phyloP scores from a whole-genome alignment of 139 green algal genomes.

The Chloropicon primus region DNA sequence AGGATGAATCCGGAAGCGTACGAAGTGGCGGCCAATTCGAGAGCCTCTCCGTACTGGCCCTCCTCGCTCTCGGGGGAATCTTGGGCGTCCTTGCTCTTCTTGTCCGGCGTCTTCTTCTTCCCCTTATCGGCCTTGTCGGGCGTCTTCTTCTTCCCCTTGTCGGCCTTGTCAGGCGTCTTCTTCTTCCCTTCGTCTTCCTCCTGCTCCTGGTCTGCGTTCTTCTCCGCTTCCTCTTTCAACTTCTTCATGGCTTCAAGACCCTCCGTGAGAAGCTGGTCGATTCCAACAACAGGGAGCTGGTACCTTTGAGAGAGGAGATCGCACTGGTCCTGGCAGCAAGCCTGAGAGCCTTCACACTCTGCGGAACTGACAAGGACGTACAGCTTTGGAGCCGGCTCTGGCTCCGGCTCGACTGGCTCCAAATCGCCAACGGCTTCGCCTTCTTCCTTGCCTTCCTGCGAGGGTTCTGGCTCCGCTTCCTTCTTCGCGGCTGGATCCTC shows the following conservation, averaged over 20 bases:
- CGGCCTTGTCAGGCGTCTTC: not conserved
- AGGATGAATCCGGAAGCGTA: not conserved
- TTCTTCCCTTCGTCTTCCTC: not conserved
- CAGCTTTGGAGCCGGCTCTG: not conserved
- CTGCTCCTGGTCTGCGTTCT: not conserved
- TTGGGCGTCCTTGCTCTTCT: no score
- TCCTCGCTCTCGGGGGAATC: constrained; percentile 1
- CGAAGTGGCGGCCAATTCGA: not conserved
- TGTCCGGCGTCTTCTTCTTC: not conserved
- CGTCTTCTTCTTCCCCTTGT: not conserved
- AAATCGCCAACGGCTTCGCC: not conserved
- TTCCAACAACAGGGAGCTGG: not conserved
- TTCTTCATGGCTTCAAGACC: not conserved
- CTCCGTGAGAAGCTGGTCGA: not conserved
- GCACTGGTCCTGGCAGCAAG: not conserved
- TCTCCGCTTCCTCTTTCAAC: not conserved
- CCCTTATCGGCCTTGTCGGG: not conserved
- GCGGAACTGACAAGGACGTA: not conserved
- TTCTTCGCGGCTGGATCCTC: not conserved
- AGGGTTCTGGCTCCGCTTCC: not conserved
- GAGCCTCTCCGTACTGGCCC: constrained; percentile 7
- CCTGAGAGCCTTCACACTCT: not conserved
- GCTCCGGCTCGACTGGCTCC: not conserved
- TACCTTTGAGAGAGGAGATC: not conserved
- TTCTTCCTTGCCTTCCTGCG: not conserved